Percentiles rank a stretch among this genome's conserved stretches.
phyloP scores from a whole-genome alignment of 306 rosid genomes.

The Leucaena leucocephala region DNA sequence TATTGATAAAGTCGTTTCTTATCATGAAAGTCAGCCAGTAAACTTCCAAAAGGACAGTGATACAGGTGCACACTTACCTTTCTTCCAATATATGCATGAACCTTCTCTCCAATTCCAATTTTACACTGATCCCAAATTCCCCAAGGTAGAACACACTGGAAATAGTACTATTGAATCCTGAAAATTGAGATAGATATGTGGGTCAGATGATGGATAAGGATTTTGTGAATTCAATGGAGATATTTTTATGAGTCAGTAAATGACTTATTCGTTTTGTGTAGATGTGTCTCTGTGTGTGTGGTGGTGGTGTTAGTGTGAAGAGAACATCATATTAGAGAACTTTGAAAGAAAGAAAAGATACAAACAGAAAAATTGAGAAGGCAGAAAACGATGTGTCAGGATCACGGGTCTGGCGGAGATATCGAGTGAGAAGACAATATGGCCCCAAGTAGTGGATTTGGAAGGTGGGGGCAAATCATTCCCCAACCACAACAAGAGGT shows the following conservation, averaged over 20 bases:
- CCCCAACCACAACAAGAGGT: slow-evolving; percentile 64
- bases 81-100: slow-evolving; percentile 60
- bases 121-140: slow-evolving; percentile 9
- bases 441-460: slow-evolving; percentile 40
- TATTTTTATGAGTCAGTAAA: slow-evolving; percentile 20
- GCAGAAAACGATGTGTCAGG: slow-evolving; percentile 54
- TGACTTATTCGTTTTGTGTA: slow-evolving; percentile 20
- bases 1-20: slow-evolving; percentile 59
- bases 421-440: slow-evolving; percentile 32
- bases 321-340: slow-evolving; percentile 46
- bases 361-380: slow-evolving; percentile 48
- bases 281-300: slow-evolving; percentile 6
- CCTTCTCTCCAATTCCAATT: slow-evolving; percentile 30
- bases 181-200: slow-evolving; percentile 22
- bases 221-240: neutral
- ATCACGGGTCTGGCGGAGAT: slow-evolving; percentile 41
- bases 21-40: slow-evolving; percentile 55
- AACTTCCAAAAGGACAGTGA: slow-evolving; percentile 47
- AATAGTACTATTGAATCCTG: neutral
- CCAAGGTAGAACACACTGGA: neutral
- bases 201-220: slow-evolving; percentile 26
- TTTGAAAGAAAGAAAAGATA: slow-evolving; percentile 50
- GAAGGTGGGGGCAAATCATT: slow-evolving; percentile 65
- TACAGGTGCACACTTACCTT: slow-evolving; percentile 47
- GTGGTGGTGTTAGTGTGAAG: slow-evolving; percentile 19